These are phyloP conservation scores for Colletotrichum chlorophyti DNA, from an alignment of 2,329 filamentous ascomycete genomes.

Conservation along the genomic window DNA sequence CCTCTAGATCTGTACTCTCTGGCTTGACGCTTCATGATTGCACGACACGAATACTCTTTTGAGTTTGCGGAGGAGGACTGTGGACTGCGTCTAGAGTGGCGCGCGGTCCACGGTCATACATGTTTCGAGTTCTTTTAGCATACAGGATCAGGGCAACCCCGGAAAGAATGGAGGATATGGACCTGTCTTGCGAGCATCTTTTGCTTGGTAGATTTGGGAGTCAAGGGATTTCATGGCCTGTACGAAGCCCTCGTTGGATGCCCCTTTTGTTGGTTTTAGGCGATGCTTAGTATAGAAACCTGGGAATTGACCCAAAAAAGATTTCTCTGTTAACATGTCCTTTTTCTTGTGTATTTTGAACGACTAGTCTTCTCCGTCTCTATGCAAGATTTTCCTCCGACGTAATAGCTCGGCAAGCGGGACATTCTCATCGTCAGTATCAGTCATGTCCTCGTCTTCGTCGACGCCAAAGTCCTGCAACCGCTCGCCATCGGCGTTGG, in stretches of 20 bases:
- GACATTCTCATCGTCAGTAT: conserved; percentile 62
- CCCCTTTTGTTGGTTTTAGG: conserved; percentile 24
- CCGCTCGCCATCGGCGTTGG: conserved; percentile 76
- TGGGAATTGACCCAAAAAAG: conserved; percentile 14
- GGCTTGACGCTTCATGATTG: conserved; percentile 29
- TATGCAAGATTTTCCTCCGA: conserved; percentile 52
- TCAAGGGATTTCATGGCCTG: conserved; percentile 21
- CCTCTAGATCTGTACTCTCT: conserved; percentile 22
- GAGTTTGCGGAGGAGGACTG: conserved; percentile 19
- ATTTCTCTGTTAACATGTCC: background rate
- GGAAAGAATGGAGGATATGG: conserved; percentile 16
- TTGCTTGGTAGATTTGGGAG: conserved; percentile 25
- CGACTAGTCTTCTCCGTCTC: conserved; percentile 38
- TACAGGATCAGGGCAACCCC: conserved; percentile 30
- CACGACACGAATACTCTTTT: conserved; percentile 28
- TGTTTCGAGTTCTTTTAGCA: conserved; percentile 23
- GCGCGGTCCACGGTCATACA: conserved; percentile 18
- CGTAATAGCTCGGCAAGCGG: conserved; percentile 73
- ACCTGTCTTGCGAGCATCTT: conserved; percentile 22
- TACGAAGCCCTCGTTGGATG: conserved; percentile 25
- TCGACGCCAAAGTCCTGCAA: conserved; percentile 82
- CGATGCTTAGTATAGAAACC: conserved; percentile 25
- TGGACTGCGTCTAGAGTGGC: conserved; percentile 12
- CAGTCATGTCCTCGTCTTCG: conserved; percentile 63
- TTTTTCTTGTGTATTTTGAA: background rate